Conservation (phyloP, 1,284 basidiomycete species). For the Leccinum variabile region DNA sequence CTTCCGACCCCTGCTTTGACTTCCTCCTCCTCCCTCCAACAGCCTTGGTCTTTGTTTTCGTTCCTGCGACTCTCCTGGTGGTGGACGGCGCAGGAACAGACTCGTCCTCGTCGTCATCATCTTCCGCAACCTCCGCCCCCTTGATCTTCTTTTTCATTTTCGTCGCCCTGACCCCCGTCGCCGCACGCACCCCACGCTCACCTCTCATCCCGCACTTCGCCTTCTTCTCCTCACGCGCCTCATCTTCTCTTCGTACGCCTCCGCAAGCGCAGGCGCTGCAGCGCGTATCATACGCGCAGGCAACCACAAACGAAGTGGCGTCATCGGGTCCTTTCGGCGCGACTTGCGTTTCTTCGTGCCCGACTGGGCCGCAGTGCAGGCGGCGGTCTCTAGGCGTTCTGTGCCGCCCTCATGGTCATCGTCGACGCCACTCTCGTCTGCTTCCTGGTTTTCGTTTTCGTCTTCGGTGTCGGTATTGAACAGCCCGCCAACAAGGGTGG, state of each 20-base stretch:
- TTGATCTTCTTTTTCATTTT: slow-evolving; percentile 1
- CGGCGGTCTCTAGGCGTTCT: slow-evolving; percentile 42
- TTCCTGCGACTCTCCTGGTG: slow-evolving; percentile 5
- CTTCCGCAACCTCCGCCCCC: neutral
- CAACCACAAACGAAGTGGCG: slow-evolving; percentile 66
- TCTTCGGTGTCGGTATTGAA: slow-evolving; percentile 46
- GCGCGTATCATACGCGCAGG: slow-evolving; percentile 71
- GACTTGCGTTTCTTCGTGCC: slow-evolving; percentile 39
- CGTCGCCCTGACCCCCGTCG: neutral
- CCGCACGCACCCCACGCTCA: slow-evolving; percentile 2
- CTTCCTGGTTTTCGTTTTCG: slow-evolving; percentile 40
- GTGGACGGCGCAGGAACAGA: slow-evolving; percentile 7
- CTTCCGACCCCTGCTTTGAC: slow-evolving; percentile 27
- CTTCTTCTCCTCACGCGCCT: slow-evolving; percentile 53
- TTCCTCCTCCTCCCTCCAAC: slow-evolving; percentile 19
- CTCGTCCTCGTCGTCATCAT: neutral
- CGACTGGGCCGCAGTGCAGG: slow-evolving; percentile 38
- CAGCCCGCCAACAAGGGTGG: slow-evolving; percentile 45
- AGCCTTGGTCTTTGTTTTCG: slow-evolving; percentile 13
- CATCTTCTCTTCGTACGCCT: slow-evolving; percentile 55
- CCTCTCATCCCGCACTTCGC: slow-evolving; percentile 34
- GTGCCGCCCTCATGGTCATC: slow-evolving; percentile 38
- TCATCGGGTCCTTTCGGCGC: slow-evolving; percentile 43
- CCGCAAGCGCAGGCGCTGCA: slow-evolving; percentile 62
- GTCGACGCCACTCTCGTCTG: slow-evolving; percentile 37